These are phyloP conservation scores for Pogostemon cablin DNA, from an alignment of 257 asterid genomes.

Conservation along the genomic window DNA sequence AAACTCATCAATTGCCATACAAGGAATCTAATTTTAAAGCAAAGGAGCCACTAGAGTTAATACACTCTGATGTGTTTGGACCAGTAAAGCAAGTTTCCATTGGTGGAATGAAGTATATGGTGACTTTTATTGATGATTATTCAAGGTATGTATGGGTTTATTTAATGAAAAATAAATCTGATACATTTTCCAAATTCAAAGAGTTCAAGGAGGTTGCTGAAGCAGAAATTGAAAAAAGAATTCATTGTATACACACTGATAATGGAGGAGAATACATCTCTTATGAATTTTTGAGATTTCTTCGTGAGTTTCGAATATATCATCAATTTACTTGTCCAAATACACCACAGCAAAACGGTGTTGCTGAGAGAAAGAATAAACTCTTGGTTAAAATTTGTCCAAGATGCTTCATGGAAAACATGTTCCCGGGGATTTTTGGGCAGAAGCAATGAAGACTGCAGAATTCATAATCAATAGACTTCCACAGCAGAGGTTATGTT, in stretches of 20 bases:
- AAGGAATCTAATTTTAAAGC: constrained; percentile 20
- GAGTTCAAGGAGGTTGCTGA: too few relatives aligned
- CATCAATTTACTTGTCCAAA: background rate
- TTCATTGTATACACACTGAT: background rate
- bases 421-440: background rate
- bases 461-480: too few relatives aligned
- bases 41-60: constrained; percentile 12
- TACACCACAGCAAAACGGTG: constrained; percentile 15
- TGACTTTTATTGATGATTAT: constrained; percentile 28
- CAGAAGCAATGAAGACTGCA: background rate
- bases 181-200: too few relatives aligned
- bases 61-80: constrained; percentile 35
- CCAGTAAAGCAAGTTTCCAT: constrained; percentile 20
- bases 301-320: too few relatives aligned
- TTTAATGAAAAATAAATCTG: constrained; percentile 20
- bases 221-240: background rate
- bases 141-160: constrained; percentile 34
- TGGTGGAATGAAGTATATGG: constrained; percentile 30
- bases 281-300: background rate
- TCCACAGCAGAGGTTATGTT: too few relatives aligned
- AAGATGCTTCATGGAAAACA: constrained; percentile 18
- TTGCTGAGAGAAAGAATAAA: background rate
- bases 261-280: constrained; percentile 11
- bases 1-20: constrained; percentile 15
- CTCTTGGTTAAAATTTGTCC: background rate